These are phyloP conservation scores for Phytopythium mirpurense DNA, from an alignment of 352 stramenopile species.

Conservation along the genomic window DNA sequence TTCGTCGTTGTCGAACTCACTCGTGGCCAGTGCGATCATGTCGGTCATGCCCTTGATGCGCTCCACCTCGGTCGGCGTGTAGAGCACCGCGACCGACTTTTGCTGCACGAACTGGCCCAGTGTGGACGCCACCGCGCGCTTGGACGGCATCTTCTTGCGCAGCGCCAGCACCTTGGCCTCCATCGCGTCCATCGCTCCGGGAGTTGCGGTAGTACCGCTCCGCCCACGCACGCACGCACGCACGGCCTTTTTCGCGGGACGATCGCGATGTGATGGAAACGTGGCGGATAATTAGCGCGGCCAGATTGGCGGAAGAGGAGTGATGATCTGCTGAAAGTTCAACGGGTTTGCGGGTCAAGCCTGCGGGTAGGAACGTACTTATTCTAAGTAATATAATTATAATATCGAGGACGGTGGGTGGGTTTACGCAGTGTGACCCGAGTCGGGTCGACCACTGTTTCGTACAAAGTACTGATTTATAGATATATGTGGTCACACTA, in stretches of 20 bases:
- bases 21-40: conserved; percentile 63
- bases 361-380: background rate
- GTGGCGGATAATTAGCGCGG: too few species aligned
- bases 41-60: conserved; percentile 72
- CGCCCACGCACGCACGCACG: too few species aligned
- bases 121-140: conserved; percentile 52
- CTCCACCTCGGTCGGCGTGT: conserved; percentile 66
- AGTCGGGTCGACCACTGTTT: too few species aligned
- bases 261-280: background rate
- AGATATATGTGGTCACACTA: too few species aligned
- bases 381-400: background rate
- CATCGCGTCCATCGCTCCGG: conserved; percentile 21
- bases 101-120: conserved; percentile 76
- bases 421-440: background rate
- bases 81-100: conserved; percentile 69
- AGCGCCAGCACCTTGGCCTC: conserved; percentile 63
- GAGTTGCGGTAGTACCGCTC: too few species aligned
- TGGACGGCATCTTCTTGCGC: conserved; percentile 70
- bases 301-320: background rate
- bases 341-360: background rate
- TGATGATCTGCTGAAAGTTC: background rate
- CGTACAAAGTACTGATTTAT: too few species aligned
- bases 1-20: conserved; percentile 62
- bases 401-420: background rate
- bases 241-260: background rate